Base-by-base conservation (phyloP, 2,329 filamentous ascomycete species). In the Aspergillus transmontanensis region DNA sequence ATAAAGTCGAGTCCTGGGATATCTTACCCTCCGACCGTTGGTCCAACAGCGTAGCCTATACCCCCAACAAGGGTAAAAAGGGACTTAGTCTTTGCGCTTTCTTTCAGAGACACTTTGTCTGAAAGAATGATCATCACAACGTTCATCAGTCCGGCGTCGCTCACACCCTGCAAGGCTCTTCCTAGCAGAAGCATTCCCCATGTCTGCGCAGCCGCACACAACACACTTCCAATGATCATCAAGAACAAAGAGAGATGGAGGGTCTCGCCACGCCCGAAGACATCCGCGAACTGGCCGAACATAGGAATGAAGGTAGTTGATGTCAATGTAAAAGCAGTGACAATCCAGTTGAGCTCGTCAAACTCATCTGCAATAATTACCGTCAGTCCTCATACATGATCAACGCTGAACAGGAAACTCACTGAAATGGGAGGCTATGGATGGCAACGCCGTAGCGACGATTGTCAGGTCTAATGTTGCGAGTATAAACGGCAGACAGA, bases 311-410 rank as follows among this genome's bases (percentile, higher is more conserved):
- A 90, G 1, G 88, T 85, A 1, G 89, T 88, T 0, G 86, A 86
- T 0, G 87, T 89, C 16, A 92, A 79, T 58, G 88, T 90, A 75
- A 90, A 91, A 7, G 87, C 82, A 0, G 89, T 88, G 21, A 90
- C 85, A 70, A 92, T 89, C 87, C 88, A 90, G 70, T 89, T 90
- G 2, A 89, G 80, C 68, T 89, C 84, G 21, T 84, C 81, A 5
- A 87, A 72, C 70, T 87, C 73, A 64, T 82, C 83, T 84, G 61
- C 14, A 32, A 19, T 2, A 0, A 34, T 51, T 1, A 30, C 19
- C 7, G 10, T 54, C 28, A 64, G 64, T 1, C 4, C 3, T 56
- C 34, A 34, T 10, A 55, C 48, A 21, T 2, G 34, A 30, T 19
- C 16, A 10, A 19, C 16, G 6, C 14, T 2, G 4, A 28, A 50